Base-by-base conservation (phyloP, 1,284 basidiomycete genomes). In the Exobasidium cylindrosporum region DNA sequence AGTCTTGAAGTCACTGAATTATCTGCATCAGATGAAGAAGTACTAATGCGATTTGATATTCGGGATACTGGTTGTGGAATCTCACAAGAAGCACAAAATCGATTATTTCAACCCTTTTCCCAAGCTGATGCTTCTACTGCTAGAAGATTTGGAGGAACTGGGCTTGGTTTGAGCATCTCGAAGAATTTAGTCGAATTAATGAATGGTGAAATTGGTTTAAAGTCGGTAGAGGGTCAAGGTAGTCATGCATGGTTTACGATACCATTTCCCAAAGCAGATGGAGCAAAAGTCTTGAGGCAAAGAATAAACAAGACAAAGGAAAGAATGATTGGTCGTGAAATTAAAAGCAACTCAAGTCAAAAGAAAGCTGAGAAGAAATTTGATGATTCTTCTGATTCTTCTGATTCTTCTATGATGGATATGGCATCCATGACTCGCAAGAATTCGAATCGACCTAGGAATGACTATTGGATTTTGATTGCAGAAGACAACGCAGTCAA, bases 61-160 rank as follows among this genome's bases (percentile, higher is more conserved):
- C 66, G 71, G 40, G 80, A 81, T 56, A 80, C 80, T n/a, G 80
- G 80, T 32, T 72, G 76, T 45, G 80, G 80, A 54, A 81, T 81
- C 60, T 72, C 68, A 5, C 58, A 68, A 13, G 63, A 64, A 14
- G 72, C 73, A 3, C 61, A 72, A 75, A 58, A 66, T 70, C 2
- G n/a, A n/a, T n/a, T n/a, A n/a, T n/a, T n/a, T n/a, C n/a, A n/a
- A n/a, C n/a, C n/a, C n/a, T n/a, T n/a, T n/a, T n/a, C n/a, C n/a
- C n/a, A n/a, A n/a, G n/a, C n/a, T n/a, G n/a, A n/a, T n/a, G n/a
- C n/a, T n/a, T 75, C 73, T 3, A 74, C 73, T 29, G 72, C 73
- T 1, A 61, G 73, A 40, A 68, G 71, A 23, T 75, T 74, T 32
- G 73, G 73, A 5, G 73, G 73, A n/a, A 75, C 72, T 0, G 73